These are phyloP conservation scores for Kernera saxatilis DNA, from an alignment of 345 rosid genomes.

Conservation along the genomic window DNA sequence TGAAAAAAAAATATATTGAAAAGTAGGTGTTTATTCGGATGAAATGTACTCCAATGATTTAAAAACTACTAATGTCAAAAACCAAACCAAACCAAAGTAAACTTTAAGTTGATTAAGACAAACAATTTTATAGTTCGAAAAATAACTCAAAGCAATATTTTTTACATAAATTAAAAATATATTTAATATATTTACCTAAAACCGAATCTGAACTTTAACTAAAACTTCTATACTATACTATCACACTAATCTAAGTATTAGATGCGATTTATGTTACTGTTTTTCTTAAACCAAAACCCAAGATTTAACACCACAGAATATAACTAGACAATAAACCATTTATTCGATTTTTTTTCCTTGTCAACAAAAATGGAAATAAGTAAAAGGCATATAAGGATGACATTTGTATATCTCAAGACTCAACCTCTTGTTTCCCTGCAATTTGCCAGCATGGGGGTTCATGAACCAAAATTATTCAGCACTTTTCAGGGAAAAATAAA, in stretches of 20 bases:
- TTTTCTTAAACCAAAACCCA: neutral
- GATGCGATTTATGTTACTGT: neutral
- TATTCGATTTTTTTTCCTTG: neutral
- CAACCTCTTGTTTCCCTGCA: constrained; percentile 19
- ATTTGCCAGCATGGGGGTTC: constrained; percentile 2
- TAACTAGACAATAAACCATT: neutral
- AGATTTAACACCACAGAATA: neutral
- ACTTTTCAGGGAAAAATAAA: neutral
- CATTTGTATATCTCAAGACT: constrained; percentile 16
- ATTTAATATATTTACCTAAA: neutral
- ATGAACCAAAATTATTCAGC: constrained; percentile 20
- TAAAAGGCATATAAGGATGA: neutral
- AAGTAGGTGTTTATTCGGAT: no score
- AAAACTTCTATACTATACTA: neutral
- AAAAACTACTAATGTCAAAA: no score
- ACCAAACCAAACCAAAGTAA: no score
- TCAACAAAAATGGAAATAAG: constrained; percentile 4
- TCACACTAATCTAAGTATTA: neutral
- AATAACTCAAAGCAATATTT: no score
- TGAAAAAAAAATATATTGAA: no score
- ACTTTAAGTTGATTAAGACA: no score
- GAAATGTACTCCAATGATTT: no score
- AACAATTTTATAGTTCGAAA: no score
- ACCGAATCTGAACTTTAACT: neutral
- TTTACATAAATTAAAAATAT: no score